Base-by-base conservation (phyloP, 2,329 filamentous ascomycete species). In the Aureobasidium mangrovei region DNA sequence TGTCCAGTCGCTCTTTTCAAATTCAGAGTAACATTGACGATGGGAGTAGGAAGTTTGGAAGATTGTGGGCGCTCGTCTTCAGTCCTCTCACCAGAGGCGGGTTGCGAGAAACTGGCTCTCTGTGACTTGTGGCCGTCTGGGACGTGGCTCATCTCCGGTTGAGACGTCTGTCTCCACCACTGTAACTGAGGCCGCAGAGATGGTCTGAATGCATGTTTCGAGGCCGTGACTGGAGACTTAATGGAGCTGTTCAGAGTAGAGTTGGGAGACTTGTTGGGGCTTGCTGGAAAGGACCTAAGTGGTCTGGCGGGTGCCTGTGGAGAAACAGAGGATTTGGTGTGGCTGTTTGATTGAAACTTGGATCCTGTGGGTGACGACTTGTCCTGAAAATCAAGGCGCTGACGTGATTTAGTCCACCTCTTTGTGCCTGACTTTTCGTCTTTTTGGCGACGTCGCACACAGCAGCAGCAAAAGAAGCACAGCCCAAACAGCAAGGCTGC, bases 341-440 rank as follows among this genome's bases (percentile, higher is more conserved):
- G 47, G 24, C 56, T 58, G 45, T 35, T 51, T 4, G 29, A 27
- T 27, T 9, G 29, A n/a, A 60, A 61, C 7, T 58, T 59, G 27
- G 62, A 60, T 36, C 61, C 59, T 1, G 59, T 59, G 7, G 64
- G 58, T 24, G 66, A 62, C 7, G 58, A 61, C 32, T 66, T 60
- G 55, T 67, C 65, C 9, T 64, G 56, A 48, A 69, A 68, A 53
- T 68, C 66, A 40, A 65, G 67, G n/a, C 64, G 67, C 12, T 63
- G 54, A 4, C 52, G 46, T 31, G 42, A 35, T 10, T 56, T 58
- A 39, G 45, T 56, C 32, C 53, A 45, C 24, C 40, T 45, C 39
- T 41, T 48, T 33, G 52, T 46, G 18, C 38, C 47, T 3, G 43
- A 12, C 36, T 48, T 36, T 41, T 46, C 48, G 48, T 40, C 33